Percentiles rank a stretch among this genome's conserved stretches.
phyloP scores from a whole-genome alignment of 2,329 filamentous ascomycete genomes.

The Elsinoe australis region DNA sequence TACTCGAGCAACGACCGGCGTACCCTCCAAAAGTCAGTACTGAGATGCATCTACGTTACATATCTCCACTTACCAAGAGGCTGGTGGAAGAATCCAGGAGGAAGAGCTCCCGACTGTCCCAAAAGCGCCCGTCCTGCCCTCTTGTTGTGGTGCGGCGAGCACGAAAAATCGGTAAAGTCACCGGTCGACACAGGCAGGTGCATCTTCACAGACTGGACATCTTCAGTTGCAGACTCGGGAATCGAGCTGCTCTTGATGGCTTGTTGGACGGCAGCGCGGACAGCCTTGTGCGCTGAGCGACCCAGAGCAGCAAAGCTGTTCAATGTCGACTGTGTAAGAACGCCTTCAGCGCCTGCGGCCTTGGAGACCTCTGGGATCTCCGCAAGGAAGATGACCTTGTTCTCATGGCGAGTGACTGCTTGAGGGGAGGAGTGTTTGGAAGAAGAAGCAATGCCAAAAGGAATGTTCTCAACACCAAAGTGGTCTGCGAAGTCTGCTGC shows the following conservation, averaged over 20 bases:
- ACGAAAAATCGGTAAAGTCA: slow-evolving; percentile 54
- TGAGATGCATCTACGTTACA: too few relatives aligned
- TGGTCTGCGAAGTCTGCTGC: slow-evolving; percentile 26
- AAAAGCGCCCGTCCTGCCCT: slow-evolving; percentile 43
- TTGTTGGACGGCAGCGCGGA: slow-evolving; percentile 38
- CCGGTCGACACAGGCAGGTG: slow-evolving; percentile 50
- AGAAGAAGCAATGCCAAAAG: slow-evolving; percentile 47
- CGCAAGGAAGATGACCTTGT: slow-evolving; percentile 47
- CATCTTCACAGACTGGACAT: slow-evolving; percentile 38
- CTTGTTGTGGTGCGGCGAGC: slow-evolving; percentile 45
- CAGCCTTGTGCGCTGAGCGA: slow-evolving; percentile 29
- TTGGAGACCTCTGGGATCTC: slow-evolving; percentile 17
- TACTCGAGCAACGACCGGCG: slow-evolving; percentile 47
- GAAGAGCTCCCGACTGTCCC: slow-evolving; percentile 32
- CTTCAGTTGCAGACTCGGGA: slow-evolving; percentile 26
- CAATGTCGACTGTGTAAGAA: slow-evolving; percentile 34
- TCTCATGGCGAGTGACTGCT: slow-evolving; percentile 45
- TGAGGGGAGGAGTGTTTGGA: slow-evolving; percentile 33
- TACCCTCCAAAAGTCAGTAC: too few relatives aligned
- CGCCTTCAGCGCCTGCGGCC: slow-evolving; percentile 20
- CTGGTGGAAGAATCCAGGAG: slow-evolving; percentile 43
- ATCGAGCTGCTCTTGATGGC: slow-evolving; percentile 27
- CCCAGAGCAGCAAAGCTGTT: slow-evolving; percentile 46
- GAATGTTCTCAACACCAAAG: slow-evolving; percentile 48
- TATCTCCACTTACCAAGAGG: slow-evolving; percentile 33